These are phyloP conservation scores for Lepidium campestre DNA, from an alignment of 441 rosid species.

Conservation along the genomic window DNA sequence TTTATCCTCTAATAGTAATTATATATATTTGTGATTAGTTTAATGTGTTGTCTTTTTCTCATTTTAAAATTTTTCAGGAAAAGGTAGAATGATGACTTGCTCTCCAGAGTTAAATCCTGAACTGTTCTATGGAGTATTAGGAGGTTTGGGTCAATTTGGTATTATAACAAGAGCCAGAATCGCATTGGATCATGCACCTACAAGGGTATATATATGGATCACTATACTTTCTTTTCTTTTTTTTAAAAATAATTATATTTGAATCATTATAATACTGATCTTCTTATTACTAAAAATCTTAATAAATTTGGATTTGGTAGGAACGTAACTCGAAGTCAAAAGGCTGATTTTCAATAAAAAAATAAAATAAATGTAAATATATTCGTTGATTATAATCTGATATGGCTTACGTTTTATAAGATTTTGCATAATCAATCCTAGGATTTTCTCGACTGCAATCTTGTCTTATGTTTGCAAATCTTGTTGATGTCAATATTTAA, in stretches of 20 bases:
- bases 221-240: too few relatives aligned
- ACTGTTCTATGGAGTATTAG: slow-evolving; percentile 73
- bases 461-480: slow-evolving; percentile 29
- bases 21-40: not conserved
- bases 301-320: not conserved
- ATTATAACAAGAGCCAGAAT: slow-evolving; percentile 85
- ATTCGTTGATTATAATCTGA: not conserved
- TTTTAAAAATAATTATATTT: too few relatives aligned
- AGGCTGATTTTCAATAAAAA: not conserved
- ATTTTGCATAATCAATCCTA: slow-evolving; percentile 21
- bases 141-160: slow-evolving; percentile 95
- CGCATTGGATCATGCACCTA: slow-evolving; percentile 60
- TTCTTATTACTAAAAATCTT: not conserved
- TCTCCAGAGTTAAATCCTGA: slow-evolving; percentile 52
- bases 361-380: not conserved
- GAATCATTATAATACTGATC: too few relatives aligned
- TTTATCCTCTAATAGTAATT: not conserved
- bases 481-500: slow-evolving; percentile 14
- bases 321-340: slow-evolving; percentile 5
- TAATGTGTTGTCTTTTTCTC: not conserved
- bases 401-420: slow-evolving; percentile 18
- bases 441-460: slow-evolving; percentile 16
- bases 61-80: slow-evolving; percentile 39
- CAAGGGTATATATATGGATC: slow-evolving; percentile 38
- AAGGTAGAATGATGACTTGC: slow-evolving; percentile 64